Conservation (phyloP, 2,329 filamentous ascomycete genomes). For the Ilyonectria sp. region DNA sequence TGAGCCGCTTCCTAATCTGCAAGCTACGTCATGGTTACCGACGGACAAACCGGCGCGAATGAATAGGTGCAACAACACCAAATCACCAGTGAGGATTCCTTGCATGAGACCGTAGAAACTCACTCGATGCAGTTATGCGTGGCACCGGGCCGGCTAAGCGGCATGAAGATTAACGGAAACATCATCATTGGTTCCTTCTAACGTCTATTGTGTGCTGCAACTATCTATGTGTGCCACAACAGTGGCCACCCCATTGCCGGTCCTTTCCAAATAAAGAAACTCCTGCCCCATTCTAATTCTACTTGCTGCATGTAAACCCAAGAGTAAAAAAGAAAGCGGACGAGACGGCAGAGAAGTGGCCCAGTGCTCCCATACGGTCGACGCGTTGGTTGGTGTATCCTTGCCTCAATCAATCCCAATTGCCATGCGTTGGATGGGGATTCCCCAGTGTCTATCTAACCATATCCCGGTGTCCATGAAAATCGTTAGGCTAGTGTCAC, state of each 20-base stretch:
- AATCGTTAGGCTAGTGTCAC: not conserved
- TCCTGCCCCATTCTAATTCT: constrained; percentile 20
- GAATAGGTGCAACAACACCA: too few relatives aligned
- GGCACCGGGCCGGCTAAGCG: not conserved
- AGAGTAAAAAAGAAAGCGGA: constrained; percentile 6
- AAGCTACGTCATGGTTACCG: constrained; percentile 15
- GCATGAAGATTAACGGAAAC: constrained; percentile 5
- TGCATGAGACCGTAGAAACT: not conserved
- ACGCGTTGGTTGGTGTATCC: constrained; percentile 22
- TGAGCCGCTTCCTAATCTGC: constrained; percentile 15
- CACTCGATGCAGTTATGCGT: not conserved
- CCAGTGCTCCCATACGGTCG: constrained; percentile 26
- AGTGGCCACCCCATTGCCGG: not conserved
- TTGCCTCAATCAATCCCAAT: constrained; percentile 30
- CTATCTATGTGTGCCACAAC: not conserved
- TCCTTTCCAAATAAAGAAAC: constrained; percentile 15
- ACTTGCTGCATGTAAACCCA: constrained; percentile 2
- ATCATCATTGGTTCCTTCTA: constrained; percentile 1
- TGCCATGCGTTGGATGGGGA: constrained; percentile 24
- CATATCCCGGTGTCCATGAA: not conserved
- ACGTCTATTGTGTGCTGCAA: constrained; percentile 9
- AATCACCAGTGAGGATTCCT: not conserved
- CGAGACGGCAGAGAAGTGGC: constrained; percentile 22
- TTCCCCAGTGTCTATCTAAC: constrained; percentile 7
- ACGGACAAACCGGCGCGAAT: not conserved